Conservation (phyloP, 192 early-diverging fungal species). For the Bifiguratus adelaidae region DNA sequence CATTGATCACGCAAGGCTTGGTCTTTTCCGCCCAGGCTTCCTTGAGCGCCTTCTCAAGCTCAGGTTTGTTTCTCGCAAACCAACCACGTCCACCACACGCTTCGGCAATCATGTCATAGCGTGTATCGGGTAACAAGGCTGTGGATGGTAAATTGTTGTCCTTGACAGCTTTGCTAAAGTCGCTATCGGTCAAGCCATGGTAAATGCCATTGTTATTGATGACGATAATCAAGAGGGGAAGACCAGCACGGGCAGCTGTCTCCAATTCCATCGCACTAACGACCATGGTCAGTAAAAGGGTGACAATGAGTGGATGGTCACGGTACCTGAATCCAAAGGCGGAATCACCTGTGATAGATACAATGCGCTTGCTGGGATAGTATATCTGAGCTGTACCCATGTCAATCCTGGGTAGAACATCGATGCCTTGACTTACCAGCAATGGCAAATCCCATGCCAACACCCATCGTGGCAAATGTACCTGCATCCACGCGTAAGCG, state of each 20-base stretch:
- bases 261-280: slow-evolving; percentile 63
- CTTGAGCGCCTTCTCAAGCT: slow-evolving; percentile 37
- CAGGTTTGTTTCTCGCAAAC: slow-evolving; percentile 40
- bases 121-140: slow-evolving; percentile 48
- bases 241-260: slow-evolving; percentile 45
- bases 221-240: slow-evolving; percentile 61
- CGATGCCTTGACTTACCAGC: slow-evolving; percentile 19
- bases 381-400: slow-evolving; percentile 35
- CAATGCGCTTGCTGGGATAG: slow-evolving; percentile 40
- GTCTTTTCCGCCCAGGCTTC: slow-evolving; percentile 21
- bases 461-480: slow-evolving; percentile 71
- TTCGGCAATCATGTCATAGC: slow-evolving; percentile 59
- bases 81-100: slow-evolving; percentile 52
- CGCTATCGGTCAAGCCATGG: slow-evolving; percentile 41
- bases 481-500: slow-evolving; percentile 60
- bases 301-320: not conserved
- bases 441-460: slow-evolving; percentile 64
- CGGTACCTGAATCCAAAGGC: slow-evolving; percentile 63
- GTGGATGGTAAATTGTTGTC: slow-evolving; percentile 42
- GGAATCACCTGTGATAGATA: slow-evolving; percentile 63
- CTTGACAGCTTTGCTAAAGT: slow-evolving; percentile 27
- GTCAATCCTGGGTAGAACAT: not conserved
- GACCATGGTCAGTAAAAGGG: not conserved
- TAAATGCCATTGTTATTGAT: slow-evolving; percentile 77
- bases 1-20: slow-evolving; percentile 53